Conservation (phyloP, 768 basidiomycete species). For the Amanita pseudoporphyria region DNA sequence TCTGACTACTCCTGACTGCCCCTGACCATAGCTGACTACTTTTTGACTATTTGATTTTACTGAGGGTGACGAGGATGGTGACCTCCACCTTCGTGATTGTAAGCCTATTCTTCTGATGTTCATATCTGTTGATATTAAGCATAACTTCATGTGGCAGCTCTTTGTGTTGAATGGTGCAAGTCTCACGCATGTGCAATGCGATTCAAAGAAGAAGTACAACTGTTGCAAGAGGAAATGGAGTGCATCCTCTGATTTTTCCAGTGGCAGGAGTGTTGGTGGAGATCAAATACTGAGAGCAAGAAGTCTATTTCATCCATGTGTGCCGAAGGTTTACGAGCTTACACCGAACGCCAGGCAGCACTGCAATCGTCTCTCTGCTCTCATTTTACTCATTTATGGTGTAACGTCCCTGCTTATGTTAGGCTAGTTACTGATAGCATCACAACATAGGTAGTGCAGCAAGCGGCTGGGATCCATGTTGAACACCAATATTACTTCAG, state of each 20-base stretch:
- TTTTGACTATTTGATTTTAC: too few relatives aligned
- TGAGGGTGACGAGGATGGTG: too few relatives aligned
- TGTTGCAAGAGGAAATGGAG: conserved; percentile 18
- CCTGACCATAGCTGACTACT: too few relatives aligned
- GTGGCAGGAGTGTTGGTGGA: conserved; percentile 13
- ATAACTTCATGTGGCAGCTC: conserved; percentile 4
- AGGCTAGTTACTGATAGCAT: not conserved
- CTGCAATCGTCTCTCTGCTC: not conserved
- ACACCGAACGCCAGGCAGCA: conserved; percentile 7
- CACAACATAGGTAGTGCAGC: too few relatives aligned
- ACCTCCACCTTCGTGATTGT: too few relatives aligned
- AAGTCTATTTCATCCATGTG: conserved; percentile 1
- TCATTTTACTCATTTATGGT: conserved; percentile 1
- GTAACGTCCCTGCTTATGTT: not conserved
- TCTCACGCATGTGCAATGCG: conserved; percentile 9
- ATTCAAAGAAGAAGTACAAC: conserved; percentile 16
- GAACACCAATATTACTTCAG: too few relatives aligned
- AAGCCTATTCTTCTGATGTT: not conserved
- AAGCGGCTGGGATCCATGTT: too few relatives aligned
- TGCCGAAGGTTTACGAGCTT: conserved; percentile 6
- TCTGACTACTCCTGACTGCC: too few relatives aligned
- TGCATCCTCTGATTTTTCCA: conserved; percentile 9
- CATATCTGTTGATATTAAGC: not conserved
- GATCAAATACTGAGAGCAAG: not conserved
- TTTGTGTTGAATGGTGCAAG: conserved; percentile 12